A percentile compares a stretch with the other conserved stretches of the same genome.
Conservation (phyloP, 352 stramenopile genomes). For the Pythium brassicae region DNA sequence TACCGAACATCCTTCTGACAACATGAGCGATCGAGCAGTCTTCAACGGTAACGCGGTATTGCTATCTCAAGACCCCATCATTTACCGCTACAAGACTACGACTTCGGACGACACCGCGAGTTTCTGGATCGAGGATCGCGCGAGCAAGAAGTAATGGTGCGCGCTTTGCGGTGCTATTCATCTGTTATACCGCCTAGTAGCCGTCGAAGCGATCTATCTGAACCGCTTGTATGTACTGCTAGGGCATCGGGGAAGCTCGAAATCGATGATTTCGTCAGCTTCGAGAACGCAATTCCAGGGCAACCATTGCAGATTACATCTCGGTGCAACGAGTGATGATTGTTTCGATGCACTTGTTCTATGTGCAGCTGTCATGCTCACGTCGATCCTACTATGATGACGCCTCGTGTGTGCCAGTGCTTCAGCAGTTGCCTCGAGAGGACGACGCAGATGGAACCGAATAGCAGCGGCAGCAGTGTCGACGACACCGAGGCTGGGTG, state of each 20-base stretch:
- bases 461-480: neutral
- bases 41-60: neutral
- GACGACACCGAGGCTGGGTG: neutral
- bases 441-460: neutral
- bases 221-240: too few relatives aligned
- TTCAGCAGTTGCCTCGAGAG: slow-evolving; percentile 3
- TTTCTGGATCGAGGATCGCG: slow-evolving; percentile 4
- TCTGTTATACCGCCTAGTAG: neutral
- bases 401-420: neutral
- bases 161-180: neutral
- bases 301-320: neutral
- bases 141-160: slow-evolving; percentile 4
- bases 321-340: neutral
- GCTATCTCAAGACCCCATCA: neutral
- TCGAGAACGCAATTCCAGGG: slow-evolving; percentile 1
- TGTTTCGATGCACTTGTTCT: too few relatives aligned
- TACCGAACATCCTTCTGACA: too few relatives aligned
- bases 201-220: neutral
- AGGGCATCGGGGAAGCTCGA: neutral
- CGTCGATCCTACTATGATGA: neutral
- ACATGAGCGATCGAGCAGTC: neutral
- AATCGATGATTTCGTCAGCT: neutral
- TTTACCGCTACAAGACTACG: slow-evolving; percentile 4
- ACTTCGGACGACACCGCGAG: neutral
- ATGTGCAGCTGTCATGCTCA: neutral